Base-by-base conservation (phyloP, 352 stramenopile genomes). In the Phytopythium litorale region DNA sequence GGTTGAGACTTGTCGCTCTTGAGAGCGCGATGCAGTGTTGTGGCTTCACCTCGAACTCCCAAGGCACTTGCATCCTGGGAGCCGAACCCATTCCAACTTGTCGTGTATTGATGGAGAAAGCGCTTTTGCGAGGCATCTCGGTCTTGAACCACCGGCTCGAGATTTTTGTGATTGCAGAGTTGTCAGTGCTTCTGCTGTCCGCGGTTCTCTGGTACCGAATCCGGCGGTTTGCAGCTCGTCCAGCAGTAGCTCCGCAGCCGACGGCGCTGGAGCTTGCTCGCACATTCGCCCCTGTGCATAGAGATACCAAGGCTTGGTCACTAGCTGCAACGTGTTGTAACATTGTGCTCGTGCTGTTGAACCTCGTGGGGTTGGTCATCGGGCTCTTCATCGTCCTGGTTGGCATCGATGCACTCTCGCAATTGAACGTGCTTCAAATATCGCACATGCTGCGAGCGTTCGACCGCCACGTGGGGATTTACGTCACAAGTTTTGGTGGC, bases 371-470 rank as follows among this genome's bases (percentile, higher is more conserved):
- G 16, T 65, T 62, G 18, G 65, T 74, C 23, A 54, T 67, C 9
- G 76, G 73, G 0, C 33, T 81, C 35, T 48, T 76, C 5, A 57
- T 84, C 3, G 46, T 86, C 35, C 69, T 70, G 53, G 67, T 81
- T 1, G 81, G 81, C 3, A 16, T 88, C 15, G 84, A 92, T 56
- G 64, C 73, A 0, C 65, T 90, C 45, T 83, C 82, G 16, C 67
- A 88, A 33, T 71, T 90, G 46, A 92, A 90, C 55, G 72, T 93
- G 33, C 66, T 91, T 16, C 80, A 88, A 51, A 52, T 90, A 1
- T 86, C 84, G 49, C 78, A 79, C 30, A 32, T 90, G 30, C 52
- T 91, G 13, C 71, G 67, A 1, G 71, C 82, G 5, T 81, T 89
- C 50, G 78, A 89, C 48, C 76, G 71, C 16, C 68, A 75, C 40